Evolutionary conservation across 1,139 yeast species (phyloP).

Genomic region (Blastobotrys ciferrii): DNA sequence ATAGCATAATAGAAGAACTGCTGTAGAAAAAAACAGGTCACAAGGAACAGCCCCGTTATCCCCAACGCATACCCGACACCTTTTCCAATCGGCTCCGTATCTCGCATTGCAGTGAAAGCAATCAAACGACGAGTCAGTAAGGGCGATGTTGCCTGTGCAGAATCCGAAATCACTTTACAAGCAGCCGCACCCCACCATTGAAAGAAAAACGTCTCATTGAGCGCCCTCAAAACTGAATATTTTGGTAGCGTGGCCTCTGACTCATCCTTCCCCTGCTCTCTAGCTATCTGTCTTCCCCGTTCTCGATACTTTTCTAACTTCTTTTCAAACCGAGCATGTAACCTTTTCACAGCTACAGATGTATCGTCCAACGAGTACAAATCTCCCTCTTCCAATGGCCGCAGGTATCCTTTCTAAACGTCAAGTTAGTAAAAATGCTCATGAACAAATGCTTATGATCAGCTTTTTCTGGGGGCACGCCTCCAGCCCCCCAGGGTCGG

Average conservation of each 20-base stretch:
- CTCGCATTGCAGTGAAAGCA: conserved; percentile 38
- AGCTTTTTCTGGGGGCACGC: too few species aligned
- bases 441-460: neutral
- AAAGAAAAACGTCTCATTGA: conserved; percentile 56
- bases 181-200: conserved; percentile 48
- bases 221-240: conserved; percentile 43
- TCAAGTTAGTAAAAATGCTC: conserved; percentile 9
- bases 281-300: conserved; percentile 34
- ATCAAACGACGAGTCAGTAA: conserved; percentile 54
- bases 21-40: conserved; percentile 54
- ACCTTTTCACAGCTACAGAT: conserved; percentile 47
- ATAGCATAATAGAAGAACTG: conserved; percentile 62
- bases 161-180: conserved; percentile 48
- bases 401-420: conserved; percentile 52
- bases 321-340: conserved; percentile 42
- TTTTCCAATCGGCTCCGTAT: conserved; percentile 33
- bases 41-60: conserved; percentile 45
- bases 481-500: too few species aligned
- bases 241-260: conserved; percentile 40
- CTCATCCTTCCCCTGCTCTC: conserved; percentile 26
- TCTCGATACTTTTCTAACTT: conserved; percentile 42
- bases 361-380: conserved; percentile 53
- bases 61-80: conserved; percentile 67
- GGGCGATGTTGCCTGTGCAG: conserved; percentile 51
- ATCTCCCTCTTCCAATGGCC: conserved; percentile 66